A percentile compares a stretch with the other conserved stretches of the same genome.
Evolutionary conservation across 2,329 filamentous ascomycete genomes (phyloP).

Genomic region (Colletotrichum neosansevieriae): DNA sequence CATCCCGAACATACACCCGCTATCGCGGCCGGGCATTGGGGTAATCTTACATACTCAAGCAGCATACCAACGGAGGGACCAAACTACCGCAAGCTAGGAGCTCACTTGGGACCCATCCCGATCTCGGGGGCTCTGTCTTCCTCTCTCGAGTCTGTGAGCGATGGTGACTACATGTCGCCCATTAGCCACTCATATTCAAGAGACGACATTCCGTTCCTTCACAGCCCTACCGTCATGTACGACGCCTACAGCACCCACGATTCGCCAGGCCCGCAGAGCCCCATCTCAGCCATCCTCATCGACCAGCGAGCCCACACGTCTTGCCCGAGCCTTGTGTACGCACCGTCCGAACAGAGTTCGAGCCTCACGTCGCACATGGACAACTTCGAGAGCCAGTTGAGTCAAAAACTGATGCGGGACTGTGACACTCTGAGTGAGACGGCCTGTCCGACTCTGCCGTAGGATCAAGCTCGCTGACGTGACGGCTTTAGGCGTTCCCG

Average conservation of each 20-base stretch:
- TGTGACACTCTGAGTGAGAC: slow-evolving; percentile 67
- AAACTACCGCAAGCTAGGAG: slow-evolving; percentile 59
- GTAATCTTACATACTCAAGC: slow-evolving; percentile 60
- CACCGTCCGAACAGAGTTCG: slow-evolving; percentile 70
- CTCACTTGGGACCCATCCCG: slow-evolving; percentile 53
- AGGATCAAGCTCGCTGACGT: slow-evolving; percentile 42
- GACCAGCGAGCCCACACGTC: slow-evolving; percentile 68
- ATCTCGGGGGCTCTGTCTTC: slow-evolving; percentile 65
- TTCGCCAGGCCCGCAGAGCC: slow-evolving; percentile 68
- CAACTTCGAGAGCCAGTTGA: slow-evolving; percentile 67
- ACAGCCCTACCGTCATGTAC: slow-evolving; percentile 67
- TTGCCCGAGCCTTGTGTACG: slow-evolving; percentile 71
- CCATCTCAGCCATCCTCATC: slow-evolving; percentile 66
- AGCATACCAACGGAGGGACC: slow-evolving; percentile 54
- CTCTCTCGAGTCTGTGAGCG: slow-evolving; percentile 70
- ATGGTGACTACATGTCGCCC: slow-evolving; percentile 73
- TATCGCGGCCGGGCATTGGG: slow-evolving; percentile 57
- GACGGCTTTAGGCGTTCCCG: slow-evolving; percentile 60
- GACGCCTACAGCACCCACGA: slow-evolving; percentile 66
- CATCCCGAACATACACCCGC: slow-evolving; percentile 58
- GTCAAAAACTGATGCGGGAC: slow-evolving; percentile 65
- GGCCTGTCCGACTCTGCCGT: slow-evolving; percentile 41
- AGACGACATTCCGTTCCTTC: slow-evolving; percentile 63
- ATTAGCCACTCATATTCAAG: slow-evolving; percentile 68
- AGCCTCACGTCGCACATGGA: slow-evolving; percentile 72